A percentile compares a stretch with the other conserved stretches of the same genome.
These are phyloP conservation scores for Puccinellia tenuiflora DNA, from an alignment of 176 grass and related monocot genomes.

Conservation along the genomic window DNA sequence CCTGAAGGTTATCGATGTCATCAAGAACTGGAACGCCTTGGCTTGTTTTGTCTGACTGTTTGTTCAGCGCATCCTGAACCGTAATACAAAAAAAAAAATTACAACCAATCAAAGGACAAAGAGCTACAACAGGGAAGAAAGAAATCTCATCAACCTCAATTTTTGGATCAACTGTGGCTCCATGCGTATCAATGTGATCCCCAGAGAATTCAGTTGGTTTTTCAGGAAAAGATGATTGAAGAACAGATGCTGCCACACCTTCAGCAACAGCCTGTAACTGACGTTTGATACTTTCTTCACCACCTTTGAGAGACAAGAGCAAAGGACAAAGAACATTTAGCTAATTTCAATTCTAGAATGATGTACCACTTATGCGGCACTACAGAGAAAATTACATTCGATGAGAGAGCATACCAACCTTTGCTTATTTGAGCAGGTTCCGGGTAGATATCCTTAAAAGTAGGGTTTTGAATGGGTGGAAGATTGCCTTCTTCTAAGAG, in stretches of 20 bases:
- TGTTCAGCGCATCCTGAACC: slow-evolving; percentile 43
- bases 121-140: slow-evolving; percentile 2
- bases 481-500: slow-evolving; percentile 60
- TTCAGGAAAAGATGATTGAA: slow-evolving; percentile 53
- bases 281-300: slow-evolving; percentile 63
- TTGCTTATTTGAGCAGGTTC: slow-evolving; percentile 58
- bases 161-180: slow-evolving; percentile 51
- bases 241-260: slow-evolving; percentile 72
- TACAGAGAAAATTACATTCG: neutral
- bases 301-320: slow-evolving; percentile 29
- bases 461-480: slow-evolving; percentile 23
- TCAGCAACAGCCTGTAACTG: slow-evolving; percentile 92
- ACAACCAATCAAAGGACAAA: neutral
- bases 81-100: slow-evolving; percentile 4
- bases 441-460: slow-evolving; percentile 44
- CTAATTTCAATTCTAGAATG: slow-evolving; percentile 8
- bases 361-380: neutral
- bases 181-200: slow-evolving; percentile 23
- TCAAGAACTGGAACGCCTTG: slow-evolving; percentile 47
- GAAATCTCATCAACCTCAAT: slow-evolving; percentile 44
- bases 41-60: slow-evolving; percentile 58
- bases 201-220: slow-evolving; percentile 30
- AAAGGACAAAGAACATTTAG: neutral
- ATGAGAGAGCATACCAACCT: slow-evolving; percentile 49
- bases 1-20: slow-evolving; percentile 68